Evolutionary conservation across 2,329 filamentous ascomycete species (phyloP).

Genomic region (Dactylonectria macrodidyma): DNA sequence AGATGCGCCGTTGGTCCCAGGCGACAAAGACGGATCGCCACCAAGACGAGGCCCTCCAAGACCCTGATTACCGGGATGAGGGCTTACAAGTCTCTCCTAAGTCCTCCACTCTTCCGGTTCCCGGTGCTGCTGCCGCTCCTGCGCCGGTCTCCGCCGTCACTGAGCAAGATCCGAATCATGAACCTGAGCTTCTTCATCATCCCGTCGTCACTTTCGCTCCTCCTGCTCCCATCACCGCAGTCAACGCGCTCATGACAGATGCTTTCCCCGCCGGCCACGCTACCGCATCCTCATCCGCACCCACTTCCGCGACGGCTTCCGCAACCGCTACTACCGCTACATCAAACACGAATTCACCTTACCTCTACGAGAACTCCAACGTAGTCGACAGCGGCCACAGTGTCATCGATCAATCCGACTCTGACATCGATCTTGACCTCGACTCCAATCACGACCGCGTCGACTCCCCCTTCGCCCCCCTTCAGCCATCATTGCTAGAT

Average conservation of each 20-base stretch:
- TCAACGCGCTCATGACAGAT: conserved; percentile 42
- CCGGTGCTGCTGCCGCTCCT: conserved; percentile 24
- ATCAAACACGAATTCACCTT: conserved; percentile 2
- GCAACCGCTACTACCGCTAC: conserved; percentile 20
- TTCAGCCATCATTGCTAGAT: conserved; percentile 24
- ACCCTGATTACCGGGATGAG: conserved; percentile 38
- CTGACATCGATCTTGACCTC: conserved; percentile 20
- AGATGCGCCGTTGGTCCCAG: conserved; percentile 43
- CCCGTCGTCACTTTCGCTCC: conserved; percentile 26
- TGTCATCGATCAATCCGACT: conserved; percentile 14
- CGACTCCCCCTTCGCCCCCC: conserved; percentile 26
- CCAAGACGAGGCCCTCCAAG: conserved; percentile 36
- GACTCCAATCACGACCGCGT: conserved; percentile 27
- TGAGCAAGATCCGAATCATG: conserved; percentile 24
- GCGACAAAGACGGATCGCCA: conserved; percentile 36
- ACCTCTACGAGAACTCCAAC: conserved; percentile 19
- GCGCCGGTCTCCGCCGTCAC: background rate
- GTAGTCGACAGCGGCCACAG: conserved; percentile 15
- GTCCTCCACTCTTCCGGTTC: conserved; percentile 15
- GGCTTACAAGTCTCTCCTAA: conserved; percentile 35
- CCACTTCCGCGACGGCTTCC: conserved; percentile 23
- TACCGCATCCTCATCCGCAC: conserved; percentile 13
- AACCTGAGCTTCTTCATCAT: conserved; percentile 20
- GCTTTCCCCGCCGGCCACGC: conserved; percentile 32
- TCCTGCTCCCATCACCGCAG: conserved; percentile 20